Base-by-base conservation (phyloP, 2,329 filamentous ascomycete species). In the Knufia fluminis region DNA sequence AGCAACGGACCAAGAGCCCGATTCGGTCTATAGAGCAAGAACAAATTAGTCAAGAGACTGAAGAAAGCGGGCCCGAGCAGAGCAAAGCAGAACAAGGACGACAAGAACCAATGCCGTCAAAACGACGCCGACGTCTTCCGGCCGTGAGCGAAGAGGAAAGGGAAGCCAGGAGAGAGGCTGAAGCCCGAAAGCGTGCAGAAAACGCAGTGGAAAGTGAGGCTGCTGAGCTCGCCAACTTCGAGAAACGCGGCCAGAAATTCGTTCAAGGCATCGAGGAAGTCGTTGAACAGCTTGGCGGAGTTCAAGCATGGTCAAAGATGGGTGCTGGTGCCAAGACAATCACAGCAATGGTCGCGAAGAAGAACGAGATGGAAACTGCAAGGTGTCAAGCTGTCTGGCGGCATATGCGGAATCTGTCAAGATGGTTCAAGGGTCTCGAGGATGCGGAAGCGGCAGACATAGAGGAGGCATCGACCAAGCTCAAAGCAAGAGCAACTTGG, bases 281-380 rank as follows among this genome's bases (percentile, higher is more conserved):
- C 1, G 52, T 51, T 8, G 24, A 54, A 16, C 31, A 60, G 3
- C 54, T 57, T 19, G 48, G 47, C 1, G 61, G 62, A 41, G 39
- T 48, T 35, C 48, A 52, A 1, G 54, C 55, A 17, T 65, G 62
- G 63, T 43, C 54, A 22, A 49, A 49, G 8, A 39, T 52, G 38
- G 50, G 57, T 20, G 49, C 51, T 28, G 55, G 43, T 31, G 52
- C 51, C 2, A 36, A 36, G 33, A 28, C 35, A 10, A 48, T 48
- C 22, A 48, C 8, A 3, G 40, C 9, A 3, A 22, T 62, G 22
- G 43, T 55, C 20, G 33, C 45, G 4, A 24, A n/a, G n/a, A 19
- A 38, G 3, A 47, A 42, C 14, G 52, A 53, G 10, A 49, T 32
- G 19, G 22, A 20, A 8, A 45, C 54, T 36, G 33, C 26, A 9